phyloP scores from a whole-genome alignment of 1,139 yeast species.

The Casaregolazyma lundiana region DNA sequence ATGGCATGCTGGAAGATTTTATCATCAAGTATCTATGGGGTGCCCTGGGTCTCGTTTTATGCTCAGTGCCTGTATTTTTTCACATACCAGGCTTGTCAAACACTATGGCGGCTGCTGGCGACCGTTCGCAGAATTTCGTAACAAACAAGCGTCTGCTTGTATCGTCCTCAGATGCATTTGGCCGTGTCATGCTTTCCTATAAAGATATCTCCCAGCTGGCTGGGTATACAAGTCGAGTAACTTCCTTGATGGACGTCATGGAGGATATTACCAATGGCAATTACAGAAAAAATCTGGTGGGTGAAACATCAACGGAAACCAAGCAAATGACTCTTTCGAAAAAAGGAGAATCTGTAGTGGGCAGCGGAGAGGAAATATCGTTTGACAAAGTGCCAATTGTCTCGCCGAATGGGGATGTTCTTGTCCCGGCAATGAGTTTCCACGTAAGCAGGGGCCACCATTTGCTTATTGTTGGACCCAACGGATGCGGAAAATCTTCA shows the following conservation, averaged over 20 bases:
- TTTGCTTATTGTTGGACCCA: conserved; percentile 87
- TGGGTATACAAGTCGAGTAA: conserved; percentile 77
- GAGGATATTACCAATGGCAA: conserved; percentile 44
- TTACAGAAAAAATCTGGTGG: conserved; percentile 30
- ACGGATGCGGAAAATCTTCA: conserved; percentile 93
- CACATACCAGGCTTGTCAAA: conserved; percentile 40
- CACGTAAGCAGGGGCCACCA: conserved; percentile 78
- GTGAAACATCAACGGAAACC: conserved; percentile 20
- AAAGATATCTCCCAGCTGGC: conserved; percentile 78
- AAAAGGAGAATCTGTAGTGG: conserved; percentile 30
- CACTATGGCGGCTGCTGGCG: conserved; percentile 23
- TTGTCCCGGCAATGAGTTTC: conserved; percentile 64
- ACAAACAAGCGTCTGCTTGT: conserved; percentile 84
- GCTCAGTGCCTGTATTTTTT: conserved; percentile 86
- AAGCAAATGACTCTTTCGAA: conserved; percentile 20
- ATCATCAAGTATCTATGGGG: conserved; percentile 94
- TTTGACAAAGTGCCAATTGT: conserved; percentile 72
- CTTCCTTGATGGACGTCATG: conserved; percentile 65
- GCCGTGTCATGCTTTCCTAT: conserved; percentile 79
- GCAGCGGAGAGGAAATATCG: conserved; percentile 55
- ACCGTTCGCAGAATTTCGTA: conserved; percentile 54
- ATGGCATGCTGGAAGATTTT: conserved; percentile 56
- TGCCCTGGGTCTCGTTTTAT: conserved; percentile 82
- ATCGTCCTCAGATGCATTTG: conserved; percentile 85
- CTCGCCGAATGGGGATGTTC: conserved; percentile 78